Evolutionary conservation across 176 grass and related monocot genomes (phyloP).

Genomic region (Zea luxurians): DNA sequence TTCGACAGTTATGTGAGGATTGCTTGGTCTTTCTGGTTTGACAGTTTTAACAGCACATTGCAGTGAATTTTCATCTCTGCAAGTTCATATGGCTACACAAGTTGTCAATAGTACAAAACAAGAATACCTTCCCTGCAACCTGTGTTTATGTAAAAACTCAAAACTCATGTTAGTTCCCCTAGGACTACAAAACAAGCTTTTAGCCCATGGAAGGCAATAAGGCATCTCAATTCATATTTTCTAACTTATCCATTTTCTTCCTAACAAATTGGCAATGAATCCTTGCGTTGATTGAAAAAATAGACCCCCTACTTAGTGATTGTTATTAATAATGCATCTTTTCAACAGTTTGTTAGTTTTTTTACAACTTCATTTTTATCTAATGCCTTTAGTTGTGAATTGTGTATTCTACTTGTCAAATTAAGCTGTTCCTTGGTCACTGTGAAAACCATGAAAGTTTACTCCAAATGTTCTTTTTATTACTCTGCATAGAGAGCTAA

Average conservation of each 20-base stretch:
- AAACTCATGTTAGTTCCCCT: not conserved
- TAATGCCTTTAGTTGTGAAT: not conserved
- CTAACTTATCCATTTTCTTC: not conserved
- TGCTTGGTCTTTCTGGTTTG: constrained; percentile 2
- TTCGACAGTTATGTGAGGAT: not conserved
- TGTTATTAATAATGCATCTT: no score
- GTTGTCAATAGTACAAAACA: not conserved
- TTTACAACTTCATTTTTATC: not conserved
- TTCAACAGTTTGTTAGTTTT: not conserved
- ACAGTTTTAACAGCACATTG: not conserved
- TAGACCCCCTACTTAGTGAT: not conserved
- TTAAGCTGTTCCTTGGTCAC: constrained; percentile 21
- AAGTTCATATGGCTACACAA: not conserved
- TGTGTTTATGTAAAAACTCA: not conserved
- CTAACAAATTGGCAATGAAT: constrained; percentile 7
- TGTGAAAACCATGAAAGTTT: not conserved
- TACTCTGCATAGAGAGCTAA: constrained; percentile 21
- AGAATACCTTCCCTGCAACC: not conserved
- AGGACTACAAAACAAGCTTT: not conserved
- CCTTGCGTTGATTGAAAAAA: not conserved
- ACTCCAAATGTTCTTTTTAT: constrained; percentile 16
- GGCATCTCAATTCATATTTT: not conserved
- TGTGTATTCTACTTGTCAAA: constrained; percentile 1
- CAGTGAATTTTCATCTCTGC: not conserved
- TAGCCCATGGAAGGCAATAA: not conserved